Evolutionary conservation across 148 eudicot species (phyloP), one percentile per base, ranked within the genome.

Genomic region (Rhododendron ferrugineum): DNA sequence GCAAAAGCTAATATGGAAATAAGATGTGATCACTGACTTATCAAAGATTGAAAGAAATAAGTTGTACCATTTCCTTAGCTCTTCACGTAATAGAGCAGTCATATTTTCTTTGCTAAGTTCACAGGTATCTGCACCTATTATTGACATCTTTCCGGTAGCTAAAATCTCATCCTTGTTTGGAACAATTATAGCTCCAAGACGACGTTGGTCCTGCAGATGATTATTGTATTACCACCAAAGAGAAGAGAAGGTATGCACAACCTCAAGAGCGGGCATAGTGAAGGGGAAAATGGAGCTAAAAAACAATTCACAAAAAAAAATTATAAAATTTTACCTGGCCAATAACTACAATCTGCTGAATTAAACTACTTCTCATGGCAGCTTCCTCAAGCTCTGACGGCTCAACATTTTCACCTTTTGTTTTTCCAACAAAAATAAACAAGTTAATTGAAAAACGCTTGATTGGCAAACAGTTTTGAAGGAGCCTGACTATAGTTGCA

Each of bases 311-410:
- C 6, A 66, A 36, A 22, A 68, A n/a, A 23, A 7, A 7, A 20
- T 6, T 23, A 56, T 23, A 14, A 32, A 23, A 34, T 56, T 77
- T 85, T 84, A 97, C 99, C 98, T 97, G 99, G 82, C 99, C 99
- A 84, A 97, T 81, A 80, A 95, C 94, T 42, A 97, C 92, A 78
- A 97, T 95, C 86, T 97, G 99, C 84, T 92, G 94, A 85, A 97
- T 90, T 79, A 97, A 87, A 81, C 74, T 91, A 88, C 99, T 95
- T 91, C 96, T 92, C 89, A 94, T 58, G 75, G 99, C 98, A 89
- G 98, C 93, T 92, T 93, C 98, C 88, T 97, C 99, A 66, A 97
- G 93, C 91, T 93, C 95, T 14, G 96, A 86, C 14, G 99, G 99
- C 86, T 97, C 99, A 74, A 97, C 98, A 85, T 97, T 97, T 89